Percentiles rank a stretch among this genome's conserved stretches.
phyloP scores from a whole-genome alignment of 129 eudicot genomes.

The Gnaphalium uliginosum region DNA sequence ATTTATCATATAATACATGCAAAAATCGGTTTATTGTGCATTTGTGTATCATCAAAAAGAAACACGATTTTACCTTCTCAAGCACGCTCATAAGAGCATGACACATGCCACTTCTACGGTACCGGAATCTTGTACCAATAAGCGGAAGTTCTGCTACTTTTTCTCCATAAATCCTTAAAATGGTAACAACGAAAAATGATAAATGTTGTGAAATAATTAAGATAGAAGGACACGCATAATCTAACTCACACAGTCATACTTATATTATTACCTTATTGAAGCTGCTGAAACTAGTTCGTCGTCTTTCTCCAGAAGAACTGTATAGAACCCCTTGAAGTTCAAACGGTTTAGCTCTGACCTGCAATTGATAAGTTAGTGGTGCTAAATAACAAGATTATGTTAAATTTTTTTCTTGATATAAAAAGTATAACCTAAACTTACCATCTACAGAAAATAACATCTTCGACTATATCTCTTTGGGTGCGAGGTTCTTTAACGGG shows the following conservation, averaged over 20 bases:
- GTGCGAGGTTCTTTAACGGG: conserved; percentile 83
- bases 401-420: background rate
- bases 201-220: conserved; percentile 10
- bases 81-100: conserved; percentile 80
- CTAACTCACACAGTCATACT: background rate
- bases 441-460: conserved; percentile 80
- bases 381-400: background rate
- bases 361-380: conserved; percentile 12
- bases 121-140: conserved; percentile 76
- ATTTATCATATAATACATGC: background rate
- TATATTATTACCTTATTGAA: conserved; percentile 57
- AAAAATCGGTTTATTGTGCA: background rate
- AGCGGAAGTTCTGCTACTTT: conserved; percentile 93
- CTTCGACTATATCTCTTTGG: conserved; percentile 78
- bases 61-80: conserved; percentile 60
- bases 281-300: conserved; percentile 86
- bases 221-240: conserved; percentile 9
- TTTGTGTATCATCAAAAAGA: background rate
- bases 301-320: conserved; percentile 78
- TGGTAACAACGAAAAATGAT: conserved; percentile 1
- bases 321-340: conserved; percentile 82
- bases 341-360: conserved; percentile 93
- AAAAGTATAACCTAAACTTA: too few relatives aligned
- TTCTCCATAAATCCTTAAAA: conserved; percentile 72
- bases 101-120: conserved; percentile 94